Evolutionary conservation across 2,329 filamentous ascomycete species (phyloP).

Genomic region (Xenoacremonium recifei): DNA sequence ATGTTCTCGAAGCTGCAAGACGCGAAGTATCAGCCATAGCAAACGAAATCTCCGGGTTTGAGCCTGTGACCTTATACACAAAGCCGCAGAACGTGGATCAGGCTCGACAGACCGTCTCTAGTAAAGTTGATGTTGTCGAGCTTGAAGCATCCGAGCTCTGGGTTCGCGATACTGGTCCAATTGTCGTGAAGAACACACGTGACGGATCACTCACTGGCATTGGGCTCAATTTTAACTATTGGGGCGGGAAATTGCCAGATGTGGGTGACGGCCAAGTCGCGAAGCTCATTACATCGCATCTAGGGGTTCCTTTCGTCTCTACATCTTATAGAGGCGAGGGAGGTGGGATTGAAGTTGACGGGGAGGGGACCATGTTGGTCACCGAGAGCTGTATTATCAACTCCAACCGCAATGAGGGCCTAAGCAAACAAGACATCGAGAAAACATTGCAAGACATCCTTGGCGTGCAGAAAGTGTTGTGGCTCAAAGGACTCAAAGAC

Average conservation of each 20-base stretch:
- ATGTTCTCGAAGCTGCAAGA: conserved; percentile 2
- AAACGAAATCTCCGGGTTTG: conserved; percentile 22
- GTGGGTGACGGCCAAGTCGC: conserved; percentile 13
- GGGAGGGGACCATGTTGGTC: conserved; percentile 25
- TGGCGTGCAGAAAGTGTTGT: conserved; percentile 26
- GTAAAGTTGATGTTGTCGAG: conserved; percentile 4
- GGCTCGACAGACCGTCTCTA: conserved; percentile 6
- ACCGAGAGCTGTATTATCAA: conserved; percentile 30
- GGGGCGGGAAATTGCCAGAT: conserved; percentile 21
- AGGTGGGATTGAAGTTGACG: conserved; percentile 27
- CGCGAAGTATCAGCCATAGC: conserved; percentile 24
- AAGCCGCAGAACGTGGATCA: conserved; percentile 1
- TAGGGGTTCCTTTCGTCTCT: conserved; percentile 5
- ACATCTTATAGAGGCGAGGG: conserved; percentile 20
- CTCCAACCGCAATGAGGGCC: conserved; percentile 25
- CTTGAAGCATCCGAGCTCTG: conserved; percentile 21
- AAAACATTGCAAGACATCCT: conserved; percentile 17
- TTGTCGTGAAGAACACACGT: conserved; percentile 13
- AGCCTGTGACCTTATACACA: conserved; percentile 24
- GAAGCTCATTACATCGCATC: conserved; percentile 2
- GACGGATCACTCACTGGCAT: conserved; percentile 13
- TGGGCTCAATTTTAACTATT: conserved; percentile 28
- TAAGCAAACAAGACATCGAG: conserved; percentile 18
- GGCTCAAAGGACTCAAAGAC: conserved; percentile 22
- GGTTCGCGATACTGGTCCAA: conserved; percentile 27